phyloP scores from a whole-genome alignment of 2,329 filamentous ascomycete species.

The Fusarium marasasianum region DNA sequence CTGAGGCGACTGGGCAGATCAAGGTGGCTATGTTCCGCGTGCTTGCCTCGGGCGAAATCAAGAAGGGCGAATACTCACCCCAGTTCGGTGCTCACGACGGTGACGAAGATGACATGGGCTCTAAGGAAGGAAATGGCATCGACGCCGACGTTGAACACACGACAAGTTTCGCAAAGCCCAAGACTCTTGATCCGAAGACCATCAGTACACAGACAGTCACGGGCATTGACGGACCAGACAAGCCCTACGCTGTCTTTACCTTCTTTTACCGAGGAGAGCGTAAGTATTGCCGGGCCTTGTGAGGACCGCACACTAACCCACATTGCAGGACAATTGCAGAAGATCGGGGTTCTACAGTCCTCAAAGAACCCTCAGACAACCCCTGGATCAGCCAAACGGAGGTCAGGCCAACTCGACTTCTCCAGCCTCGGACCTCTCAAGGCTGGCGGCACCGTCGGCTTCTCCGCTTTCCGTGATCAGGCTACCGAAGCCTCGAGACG shows the following conservation, averaged over 20 bases:
- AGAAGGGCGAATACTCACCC: constrained; percentile 96
- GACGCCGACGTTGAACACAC: constrained; percentile 94
- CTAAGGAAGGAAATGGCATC: constrained; percentile 65
- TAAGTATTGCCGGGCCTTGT: constrained; percentile 60
- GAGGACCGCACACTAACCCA: constrained; percentile 38
- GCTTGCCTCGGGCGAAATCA: constrained; percentile 94
- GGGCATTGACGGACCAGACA: constrained; percentile 93
- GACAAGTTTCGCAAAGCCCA: constrained; percentile 96
- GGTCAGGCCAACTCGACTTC: constrained; percentile 86
- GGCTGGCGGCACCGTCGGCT: constrained; percentile 86
- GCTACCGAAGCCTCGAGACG: constrained; percentile 65
- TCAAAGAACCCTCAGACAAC: constrained; percentile 72
- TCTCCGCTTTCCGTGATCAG: constrained; percentile 84
- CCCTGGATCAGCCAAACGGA: constrained; percentile 73
- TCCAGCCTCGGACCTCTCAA: constrained; percentile 86
- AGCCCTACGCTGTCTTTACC: constrained; percentile 95
- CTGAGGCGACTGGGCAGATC: constrained; percentile 96
- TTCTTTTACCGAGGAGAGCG: constrained; percentile 97
- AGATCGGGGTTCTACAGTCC: constrained; percentile 87
- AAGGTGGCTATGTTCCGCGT: constrained; percentile 97
- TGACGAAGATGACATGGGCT: constrained; percentile 71
- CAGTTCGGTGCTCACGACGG: constrained; percentile 98
- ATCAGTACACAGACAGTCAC: constrained; percentile 99
- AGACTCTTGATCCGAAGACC: constrained; percentile 93
- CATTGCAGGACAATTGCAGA: constrained; percentile 85